Base-by-base conservation (phyloP, 306 rosid genomes). In the Vigna angularis region DNA sequence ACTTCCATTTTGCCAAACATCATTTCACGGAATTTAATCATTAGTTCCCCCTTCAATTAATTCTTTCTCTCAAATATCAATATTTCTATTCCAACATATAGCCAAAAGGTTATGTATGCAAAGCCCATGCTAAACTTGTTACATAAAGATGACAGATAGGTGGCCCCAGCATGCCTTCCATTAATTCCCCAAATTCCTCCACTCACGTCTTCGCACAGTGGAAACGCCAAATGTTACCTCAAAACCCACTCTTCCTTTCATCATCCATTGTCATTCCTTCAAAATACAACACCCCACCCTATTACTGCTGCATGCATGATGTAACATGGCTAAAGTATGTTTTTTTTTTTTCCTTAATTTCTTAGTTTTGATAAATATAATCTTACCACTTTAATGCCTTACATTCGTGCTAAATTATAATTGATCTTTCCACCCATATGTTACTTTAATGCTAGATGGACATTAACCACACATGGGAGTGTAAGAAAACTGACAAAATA, bases 1-100 rank as follows among this genome's bases (percentile, higher is more conserved):
- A 83, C 86, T 84, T 77, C 81, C 40, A 85, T 72, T 79, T 83
- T 86, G 84, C 82, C 67, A 52, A 77, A 81, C 84, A 89, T 86
- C 87, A 85, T 84, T 79, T 84, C 90, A 66, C 36, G 50, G 75
- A 85, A 82, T 82, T 80, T 84, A 82, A 87, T 88, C 93, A 88
- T 92, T 76, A 87, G 82, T 22, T 28, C 5, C 26, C 51, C 40
- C 64, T 48, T 74, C 70, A 77, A 77, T 75, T 61, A 86, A 76
- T 8, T 79, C 32, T 51, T 86, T 79, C 89, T 85, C 82, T 76
- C 84, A 74, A 82, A 77, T 78, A 82, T 82, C 79, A 59, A 75
- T 82, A 88, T 85, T 88, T 76, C 65, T 75, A 82, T 78, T 66
- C 81, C 82, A 74, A 79, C 78, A 81, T 79, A 83, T 70, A 83